A percentile compares a stretch with the other conserved stretches of the same genome.
Evolutionary conservation across 176 grass and related monocot genomes (phyloP).

Genomic region (Bothriochloa decipiens): DNA sequence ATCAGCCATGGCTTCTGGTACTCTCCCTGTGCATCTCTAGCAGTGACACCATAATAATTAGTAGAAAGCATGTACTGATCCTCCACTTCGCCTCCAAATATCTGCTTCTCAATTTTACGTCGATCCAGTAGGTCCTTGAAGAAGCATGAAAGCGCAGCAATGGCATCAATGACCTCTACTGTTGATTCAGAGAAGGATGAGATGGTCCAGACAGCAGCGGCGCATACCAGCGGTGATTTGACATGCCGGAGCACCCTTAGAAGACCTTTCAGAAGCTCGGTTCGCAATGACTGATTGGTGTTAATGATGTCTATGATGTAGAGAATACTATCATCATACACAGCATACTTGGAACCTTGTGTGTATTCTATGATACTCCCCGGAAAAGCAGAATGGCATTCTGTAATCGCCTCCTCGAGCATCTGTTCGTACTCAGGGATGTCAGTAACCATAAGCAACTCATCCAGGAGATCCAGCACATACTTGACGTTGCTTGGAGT

Average conservation of each 20-base stretch:
- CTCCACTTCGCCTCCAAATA: not conserved
- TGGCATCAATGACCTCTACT: not conserved
- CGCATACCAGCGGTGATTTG: not conserved
- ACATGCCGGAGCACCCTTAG: not conserved
- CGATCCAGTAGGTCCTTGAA: not conserved
- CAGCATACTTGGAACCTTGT: not conserved
- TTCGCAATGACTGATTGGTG: not conserved
- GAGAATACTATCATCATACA: not conserved
- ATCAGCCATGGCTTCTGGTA: slow-evolving; percentile 7
- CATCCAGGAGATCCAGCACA: not conserved
- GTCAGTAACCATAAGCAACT: not conserved
- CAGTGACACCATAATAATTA: not conserved
- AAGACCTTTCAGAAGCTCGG: not conserved
- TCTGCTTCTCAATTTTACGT: not conserved
- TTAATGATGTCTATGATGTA: slow-evolving; percentile 3
- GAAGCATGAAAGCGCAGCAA: not conserved
- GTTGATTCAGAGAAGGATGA: not conserved
- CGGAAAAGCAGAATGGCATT: not conserved
- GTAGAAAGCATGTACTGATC: not conserved
- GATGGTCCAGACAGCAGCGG: slow-evolving; percentile 1
- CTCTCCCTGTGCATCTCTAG: not conserved
- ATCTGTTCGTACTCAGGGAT: slow-evolving; percentile 4
- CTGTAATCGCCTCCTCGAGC: not conserved
- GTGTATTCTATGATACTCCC: not conserved
- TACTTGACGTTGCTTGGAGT: not conserved